Evolutionary conservation across 2,329 filamentous ascomycete genomes (phyloP), one percentile per base, ranked within the genome.

Genomic region (Thelonectria blattea): DNA sequence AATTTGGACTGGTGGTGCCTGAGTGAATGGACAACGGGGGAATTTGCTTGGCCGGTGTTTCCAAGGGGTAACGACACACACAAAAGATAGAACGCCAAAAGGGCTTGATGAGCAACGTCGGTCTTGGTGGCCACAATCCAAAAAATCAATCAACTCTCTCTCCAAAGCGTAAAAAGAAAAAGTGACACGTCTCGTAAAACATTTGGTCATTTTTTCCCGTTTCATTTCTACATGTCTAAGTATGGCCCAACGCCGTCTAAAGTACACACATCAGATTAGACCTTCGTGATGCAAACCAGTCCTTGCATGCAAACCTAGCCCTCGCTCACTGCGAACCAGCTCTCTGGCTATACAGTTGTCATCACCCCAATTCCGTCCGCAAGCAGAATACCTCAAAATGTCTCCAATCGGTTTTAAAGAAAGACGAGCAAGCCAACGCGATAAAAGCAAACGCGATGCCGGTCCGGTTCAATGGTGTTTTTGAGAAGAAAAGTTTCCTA

Each of bases 261-360:
- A 75, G 71, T 76, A 77, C 75, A 76, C 74, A 76, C 74, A 76
- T 76, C 69, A 73, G 63, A 76, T 77, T 75, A 77, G 71, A 77
- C 73, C 70, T 67, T 71, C 72, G 66, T 76, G 70, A 77, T 76
- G 71, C 72, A 71, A 56, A 34, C 47, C 22, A 49, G 68, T 65
- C 67, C 61, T 64, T 65, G 69, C 69, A 71, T 73, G 68, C 68
- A 66, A 67, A 71, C 66, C 66, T 68, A 68, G 68, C 69, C 68
- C 64, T 72, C 68, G 73, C 74, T 72, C 75, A 72, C 70, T 74
- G 72, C 74, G 72, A 56, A 74, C 68, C 67, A 74, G 71, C 71
- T 75, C 71, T 75, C 74, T 75, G 73, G 73, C 71, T 74, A 69
- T 74, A 74, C 73, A 75, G 66, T 67, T 65, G 65, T 71, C 61